Percentiles rank a stretch among this genome's conserved stretches.
Evolutionary conservation across 495 filamentous ascomycete species (phyloP).

Genomic region (Xylaria sp.): DNA sequence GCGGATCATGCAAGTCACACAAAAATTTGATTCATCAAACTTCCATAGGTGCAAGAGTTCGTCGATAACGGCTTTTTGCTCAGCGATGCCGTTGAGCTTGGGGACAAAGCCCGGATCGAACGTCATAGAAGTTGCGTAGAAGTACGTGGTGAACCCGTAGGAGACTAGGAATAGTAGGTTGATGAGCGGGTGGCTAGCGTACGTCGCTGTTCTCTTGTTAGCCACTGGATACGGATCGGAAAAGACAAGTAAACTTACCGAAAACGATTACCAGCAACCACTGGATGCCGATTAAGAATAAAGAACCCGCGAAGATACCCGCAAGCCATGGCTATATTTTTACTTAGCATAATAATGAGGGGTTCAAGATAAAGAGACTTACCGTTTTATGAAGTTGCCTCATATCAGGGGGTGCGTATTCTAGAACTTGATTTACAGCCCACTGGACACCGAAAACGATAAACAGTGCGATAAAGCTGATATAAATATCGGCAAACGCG

Average conservation of each 20-base stretch:
- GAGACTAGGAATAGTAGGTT: conserved; percentile 76
- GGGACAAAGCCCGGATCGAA: conserved; percentile 95
- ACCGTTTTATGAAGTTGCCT: conserved; percentile 87
- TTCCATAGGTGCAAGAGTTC: conserved; percentile 83
- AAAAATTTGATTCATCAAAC: conserved; percentile 94
- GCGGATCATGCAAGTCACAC: conserved; percentile 89
- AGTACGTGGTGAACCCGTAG: conserved; percentile 74
- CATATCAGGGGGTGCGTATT: conserved; percentile 84
- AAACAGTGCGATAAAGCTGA: conserved; percentile 70
- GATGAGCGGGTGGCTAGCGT: conserved; percentile 65
- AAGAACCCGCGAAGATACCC: conserved; percentile 86
- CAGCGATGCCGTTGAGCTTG: conserved; percentile 82
- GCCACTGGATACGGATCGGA: not conserved
- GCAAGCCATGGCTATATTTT: conserved; percentile 78
- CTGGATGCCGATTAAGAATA: conserved; percentile 81
- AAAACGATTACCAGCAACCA: conserved; percentile 79
- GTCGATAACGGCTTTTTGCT: conserved; percentile 86
- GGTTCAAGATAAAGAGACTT: conserved; percentile 42
- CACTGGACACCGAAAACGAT: conserved; percentile 78
- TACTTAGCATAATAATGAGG: conserved; percentile 28
- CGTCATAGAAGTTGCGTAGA: conserved; percentile 84
- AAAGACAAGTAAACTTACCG: conserved; percentile 33
- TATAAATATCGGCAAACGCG: conserved; percentile 74
- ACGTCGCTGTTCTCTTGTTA: conserved; percentile 62
- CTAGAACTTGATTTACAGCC: conserved; percentile 75